Base-by-base conservation (phyloP, 2,329 filamentous ascomycete species). In the Hypoxylon sp. region DNA sequence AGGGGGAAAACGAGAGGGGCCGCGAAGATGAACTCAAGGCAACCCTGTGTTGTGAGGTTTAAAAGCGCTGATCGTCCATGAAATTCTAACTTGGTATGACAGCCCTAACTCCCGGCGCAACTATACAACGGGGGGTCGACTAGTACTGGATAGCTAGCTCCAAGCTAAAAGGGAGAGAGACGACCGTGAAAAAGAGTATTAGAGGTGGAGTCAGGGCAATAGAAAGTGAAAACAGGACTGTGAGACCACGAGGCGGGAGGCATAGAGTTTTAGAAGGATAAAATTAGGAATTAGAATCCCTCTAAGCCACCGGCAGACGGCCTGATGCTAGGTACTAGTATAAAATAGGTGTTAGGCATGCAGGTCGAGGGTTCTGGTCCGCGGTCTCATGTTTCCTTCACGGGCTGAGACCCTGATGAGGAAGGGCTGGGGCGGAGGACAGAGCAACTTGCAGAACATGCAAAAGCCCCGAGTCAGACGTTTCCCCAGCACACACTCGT, bases 21-120 rank as follows among this genome's bases (percentile, higher is more conserved):
- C 53, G 60, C 66, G 59, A 61, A 29, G 53, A 50, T 53, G 67
- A 71, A 69, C 68, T 67, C 71, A 74, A 73, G 72, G 74, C 63
- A 74, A 74, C 73, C 72, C 55, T 74, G 73, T 67, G 47, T 58
- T 22, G 58, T 8, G 6, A 69, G 44, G 52, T 37, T 60, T 14
- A 29, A 58, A 44, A 44, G 57, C 31, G 59, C 22, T 19, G 51
- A 42, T 69, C 48, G 53, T 60, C 48, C 52, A 58, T 58, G 29
- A 44, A 63, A 62, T 54, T 68, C 54, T 4, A 63, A 55, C 39
- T 26, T 42, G 52, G 57, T 22, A 66, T 8, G 46, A 58, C 31
- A 58, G 61, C 58, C 52, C 13, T 39, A 53, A 59, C 17, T 59
- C 46, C 50, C 57, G 54, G 62, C 62, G 50, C 48, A 63, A 59